phyloP scores from a whole-genome alignment of 768 basidiomycete genomes.

The Termitomyces sp. region DNA sequence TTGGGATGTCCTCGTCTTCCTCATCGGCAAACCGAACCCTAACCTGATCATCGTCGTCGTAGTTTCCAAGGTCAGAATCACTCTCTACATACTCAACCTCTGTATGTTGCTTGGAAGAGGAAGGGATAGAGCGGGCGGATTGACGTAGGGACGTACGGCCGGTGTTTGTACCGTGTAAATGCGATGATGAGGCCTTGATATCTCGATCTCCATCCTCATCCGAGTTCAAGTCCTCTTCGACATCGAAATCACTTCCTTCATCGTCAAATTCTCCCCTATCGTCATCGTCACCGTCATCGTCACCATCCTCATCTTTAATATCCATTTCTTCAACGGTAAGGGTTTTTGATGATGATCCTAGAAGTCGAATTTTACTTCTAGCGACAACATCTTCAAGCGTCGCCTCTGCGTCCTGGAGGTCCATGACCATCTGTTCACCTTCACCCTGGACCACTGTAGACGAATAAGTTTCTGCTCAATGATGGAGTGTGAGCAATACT shows the following conservation, averaged over 20 bases:
- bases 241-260: constrained; percentile 7
- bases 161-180: constrained; percentile 27
- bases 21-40: constrained; percentile 35
- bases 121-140: constrained; percentile 33
- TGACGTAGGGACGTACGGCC: constrained; percentile 49
- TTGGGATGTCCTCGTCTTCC: constrained; percentile 39
- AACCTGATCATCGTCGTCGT: constrained; percentile 20
- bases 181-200: neutral
- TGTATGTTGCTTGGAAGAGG: constrained; percentile 27
- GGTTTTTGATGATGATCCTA: constrained; percentile 74
- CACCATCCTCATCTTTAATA: constrained; percentile 26
- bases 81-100: constrained; percentile 70
- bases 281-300: constrained; percentile 21
- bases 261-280: constrained; percentile 17
- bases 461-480: neutral
- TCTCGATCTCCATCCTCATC: constrained; percentile 10
- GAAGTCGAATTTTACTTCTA: constrained; percentile 74
- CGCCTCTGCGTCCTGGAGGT: constrained; percentile 77
- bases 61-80: constrained; percentile 65
- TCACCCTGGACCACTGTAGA: constrained; percentile 73
- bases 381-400: constrained; percentile 85
- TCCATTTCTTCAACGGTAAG: constrained; percentile 41
- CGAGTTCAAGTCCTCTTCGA: constrained; percentile 8
- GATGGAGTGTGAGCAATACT: constrained; percentile 11
- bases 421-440: constrained; percentile 97